These are phyloP conservation scores for Solanum megistacrolobum DNA, from an alignment of 257 asterid genomes.

Conservation along the genomic window DNA sequence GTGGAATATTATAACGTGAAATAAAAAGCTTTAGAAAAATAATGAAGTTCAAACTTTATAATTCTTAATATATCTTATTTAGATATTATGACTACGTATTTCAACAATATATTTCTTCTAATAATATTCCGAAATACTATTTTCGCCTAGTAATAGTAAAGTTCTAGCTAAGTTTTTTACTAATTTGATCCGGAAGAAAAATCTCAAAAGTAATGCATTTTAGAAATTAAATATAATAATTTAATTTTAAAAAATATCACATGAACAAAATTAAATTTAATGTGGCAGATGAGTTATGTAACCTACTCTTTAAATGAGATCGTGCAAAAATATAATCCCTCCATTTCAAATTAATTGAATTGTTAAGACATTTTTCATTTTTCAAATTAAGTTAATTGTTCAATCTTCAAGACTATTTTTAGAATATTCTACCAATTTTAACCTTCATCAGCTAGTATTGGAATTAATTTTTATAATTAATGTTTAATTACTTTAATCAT, in stretches of 20 bases:
- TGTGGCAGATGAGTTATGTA: not conserved
- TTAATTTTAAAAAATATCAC: not conserved
- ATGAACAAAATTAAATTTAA: not conserved
- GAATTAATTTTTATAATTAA: no score
- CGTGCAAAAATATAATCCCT: not conserved
- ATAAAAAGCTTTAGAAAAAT: not conserved
- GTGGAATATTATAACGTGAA: not conserved
- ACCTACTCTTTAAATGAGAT: not conserved
- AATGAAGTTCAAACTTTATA: not conserved
- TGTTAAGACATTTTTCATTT: no score
- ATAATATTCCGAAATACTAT: not conserved
- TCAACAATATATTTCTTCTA: not conserved
- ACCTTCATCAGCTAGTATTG: no score
- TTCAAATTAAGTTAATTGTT: no score
- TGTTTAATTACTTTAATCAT: no score
- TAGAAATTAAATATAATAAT: no score
- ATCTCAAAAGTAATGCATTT: not conserved
- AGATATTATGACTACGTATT: not conserved
- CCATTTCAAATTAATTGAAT: no score
- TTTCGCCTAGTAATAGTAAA: not conserved
- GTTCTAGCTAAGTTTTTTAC: not conserved
- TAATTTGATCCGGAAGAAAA: no score
- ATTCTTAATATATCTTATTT: not conserved
- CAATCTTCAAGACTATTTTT: no score
- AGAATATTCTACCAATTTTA: no score